Evolutionary conservation across 2,329 filamentous ascomycete species (phyloP), one percentile per base, ranked within the genome.

Genomic region (Penicillium sp.): DNA sequence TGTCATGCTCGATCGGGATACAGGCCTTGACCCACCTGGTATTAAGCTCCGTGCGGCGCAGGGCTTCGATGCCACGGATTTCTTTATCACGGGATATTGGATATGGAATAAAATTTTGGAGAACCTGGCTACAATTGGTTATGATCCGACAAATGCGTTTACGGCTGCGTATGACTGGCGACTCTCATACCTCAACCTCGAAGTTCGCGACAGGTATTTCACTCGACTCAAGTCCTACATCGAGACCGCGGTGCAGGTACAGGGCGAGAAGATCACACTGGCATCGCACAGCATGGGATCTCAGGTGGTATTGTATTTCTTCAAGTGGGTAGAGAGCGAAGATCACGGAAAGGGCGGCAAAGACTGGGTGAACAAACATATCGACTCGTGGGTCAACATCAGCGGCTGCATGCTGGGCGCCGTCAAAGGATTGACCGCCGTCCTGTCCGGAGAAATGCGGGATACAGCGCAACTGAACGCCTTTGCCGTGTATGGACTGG

Each of bases 51-150:
- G 94, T 36, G 91, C 94, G 9, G 92, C 94, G 0, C 94, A 97
- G 72, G 94, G 94, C 2, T 99, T 99, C 66, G 94, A 99, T 74
- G 94, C 94, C 2, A 92, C 94, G 11, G 94, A 99, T 75, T 99
- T 99, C 68, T 80, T 79, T 63, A 86, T 87, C 61, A 86, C 84
- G 2, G 85, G 86, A 5, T 99, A 99, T 76, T 99, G 94, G 94
- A 97, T 99, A 58, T 97, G 92, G 92, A 97, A 90, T 77, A 97
- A 97, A 76, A 97, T 99, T 58, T 81, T 99, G 47, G 94, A 99
- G 76, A 99, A 99, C 68, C 80, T 99, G 49, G 94, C 94, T 0
- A 94, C 91, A 0, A 89, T 99, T 56, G 94, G 94, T 14, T 99
- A 99, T 72, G 94, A 99, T 69, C 93, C 94, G 25, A 85, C 82